Evolutionary conservation across 2,329 filamentous ascomycete genomes (phyloP).

Genomic region (Neurospora sp.): DNA sequence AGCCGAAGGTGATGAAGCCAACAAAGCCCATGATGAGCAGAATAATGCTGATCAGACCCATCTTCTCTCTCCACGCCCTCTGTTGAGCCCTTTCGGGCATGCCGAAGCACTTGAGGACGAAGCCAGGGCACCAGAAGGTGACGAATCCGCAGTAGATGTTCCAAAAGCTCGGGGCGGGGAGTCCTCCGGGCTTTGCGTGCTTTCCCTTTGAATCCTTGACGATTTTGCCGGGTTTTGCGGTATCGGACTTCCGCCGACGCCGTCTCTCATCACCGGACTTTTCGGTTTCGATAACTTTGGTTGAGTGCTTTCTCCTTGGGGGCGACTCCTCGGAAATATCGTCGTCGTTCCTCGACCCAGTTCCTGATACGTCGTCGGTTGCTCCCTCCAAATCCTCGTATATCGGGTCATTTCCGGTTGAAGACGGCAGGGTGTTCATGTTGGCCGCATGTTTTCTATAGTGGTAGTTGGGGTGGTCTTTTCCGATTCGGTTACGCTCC

Average conservation of each 20-base stretch:
- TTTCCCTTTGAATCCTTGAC: slow-evolving; percentile 44
- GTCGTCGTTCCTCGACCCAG: slow-evolving; percentile 32
- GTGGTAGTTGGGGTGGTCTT: slow-evolving; percentile 87
- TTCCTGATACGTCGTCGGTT: slow-evolving; percentile 38
- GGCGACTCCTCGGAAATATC: slow-evolving; percentile 35
- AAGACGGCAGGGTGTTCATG: slow-evolving; percentile 82
- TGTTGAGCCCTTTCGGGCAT: slow-evolving; percentile 78
- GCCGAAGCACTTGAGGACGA: slow-evolving; percentile 74
- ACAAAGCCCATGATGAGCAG: slow-evolving; percentile 77
- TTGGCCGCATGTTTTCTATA: slow-evolving; percentile 91
- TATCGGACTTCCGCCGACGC: slow-evolving; percentile 28
- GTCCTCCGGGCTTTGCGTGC: slow-evolving; percentile 41
- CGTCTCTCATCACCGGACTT: slow-evolving; percentile 23
- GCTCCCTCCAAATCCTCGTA: slow-evolving; percentile 65
- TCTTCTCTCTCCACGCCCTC: slow-evolving; percentile 94
- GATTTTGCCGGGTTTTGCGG: slow-evolving; percentile 49
- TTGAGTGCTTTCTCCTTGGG: slow-evolving; percentile 24
- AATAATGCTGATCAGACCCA: slow-evolving; percentile 92
- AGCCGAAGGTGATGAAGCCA: slow-evolving; percentile 93
- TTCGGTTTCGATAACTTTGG: slow-evolving; percentile 26
- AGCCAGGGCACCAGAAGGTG: slow-evolving; percentile 89
- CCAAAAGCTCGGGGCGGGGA: slow-evolving; percentile 63
- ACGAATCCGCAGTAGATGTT: slow-evolving; percentile 89
- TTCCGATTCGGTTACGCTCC: slow-evolving; percentile 76
- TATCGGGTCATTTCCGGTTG: slow-evolving; percentile 84